Percentiles rank a stretch among this genome's conserved stretches.
phyloP scores from a whole-genome alignment of 208 protist species.

The Leishmania braziliensis region DNA sequence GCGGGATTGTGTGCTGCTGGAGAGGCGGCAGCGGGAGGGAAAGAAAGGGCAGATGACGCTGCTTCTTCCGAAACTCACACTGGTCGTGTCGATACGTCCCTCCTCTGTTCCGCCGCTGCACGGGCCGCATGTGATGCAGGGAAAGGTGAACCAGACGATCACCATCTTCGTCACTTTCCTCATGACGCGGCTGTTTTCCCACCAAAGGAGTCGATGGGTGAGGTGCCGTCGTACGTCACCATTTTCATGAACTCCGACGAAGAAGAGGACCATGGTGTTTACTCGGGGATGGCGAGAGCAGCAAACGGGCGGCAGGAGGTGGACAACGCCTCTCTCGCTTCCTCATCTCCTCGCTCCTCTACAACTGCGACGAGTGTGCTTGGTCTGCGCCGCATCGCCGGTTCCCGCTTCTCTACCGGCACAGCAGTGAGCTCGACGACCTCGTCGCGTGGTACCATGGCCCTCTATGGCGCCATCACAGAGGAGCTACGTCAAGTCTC shows the following conservation, averaged over 20 bases:
- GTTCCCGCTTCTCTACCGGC: conserved; percentile 24
- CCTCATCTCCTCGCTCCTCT: conserved; percentile 4
- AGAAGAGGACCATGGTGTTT: conserved; percentile 12
- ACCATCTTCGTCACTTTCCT: neutral
- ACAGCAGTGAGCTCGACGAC: conserved; percentile 33
- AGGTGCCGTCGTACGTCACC: conserved; percentile 40
- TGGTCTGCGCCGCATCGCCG: conserved; percentile 22
- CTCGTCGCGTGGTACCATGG: conserved; percentile 52
- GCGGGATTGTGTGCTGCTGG: conserved; percentile 5
- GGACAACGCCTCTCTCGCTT: neutral
- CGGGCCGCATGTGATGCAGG: neutral
- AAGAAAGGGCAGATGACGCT: neutral
- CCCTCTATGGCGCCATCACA: conserved; percentile 71
- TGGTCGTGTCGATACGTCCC: neutral
- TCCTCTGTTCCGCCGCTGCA: neutral
- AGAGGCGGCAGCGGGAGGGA: neutral
- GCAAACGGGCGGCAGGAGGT: neutral
- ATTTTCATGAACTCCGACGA: conserved; percentile 43
- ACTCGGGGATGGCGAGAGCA: neutral
- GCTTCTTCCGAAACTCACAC: neutral
- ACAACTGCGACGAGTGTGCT: conserved; percentile 24
- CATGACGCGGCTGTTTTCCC: neutral
- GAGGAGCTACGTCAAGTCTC: conserved; percentile 56
- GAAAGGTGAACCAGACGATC: neutral
- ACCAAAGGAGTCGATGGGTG: neutral